phyloP scores from a whole-genome alignment of 768 basidiomycete species.

The Russula lepida region DNA sequence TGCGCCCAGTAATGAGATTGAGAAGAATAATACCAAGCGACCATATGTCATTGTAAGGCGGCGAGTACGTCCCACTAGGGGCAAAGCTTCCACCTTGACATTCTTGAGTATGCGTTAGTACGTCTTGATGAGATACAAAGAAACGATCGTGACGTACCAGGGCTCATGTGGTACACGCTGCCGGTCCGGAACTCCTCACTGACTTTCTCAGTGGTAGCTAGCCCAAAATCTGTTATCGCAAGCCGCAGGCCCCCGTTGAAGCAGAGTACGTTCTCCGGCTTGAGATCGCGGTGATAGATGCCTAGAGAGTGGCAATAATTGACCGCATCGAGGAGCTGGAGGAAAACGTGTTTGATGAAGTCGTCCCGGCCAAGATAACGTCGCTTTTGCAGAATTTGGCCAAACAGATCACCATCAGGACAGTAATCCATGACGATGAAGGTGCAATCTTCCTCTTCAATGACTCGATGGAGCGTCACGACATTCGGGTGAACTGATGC shows the following conservation, averaged over 20 bases:
- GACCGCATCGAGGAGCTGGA: slow-evolving; percentile 89
- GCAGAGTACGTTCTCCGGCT: slow-evolving; percentile 93
- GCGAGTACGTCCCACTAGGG: slow-evolving; percentile 65
- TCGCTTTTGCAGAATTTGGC: slow-evolving; percentile 72
- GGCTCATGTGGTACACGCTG: slow-evolving; percentile 98
- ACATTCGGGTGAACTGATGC: slow-evolving; percentile 71
- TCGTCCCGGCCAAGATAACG: slow-evolving; percentile 78
- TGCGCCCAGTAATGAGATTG: slow-evolving; percentile 89
- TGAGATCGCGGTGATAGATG: slow-evolving; percentile 94
- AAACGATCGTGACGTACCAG: slow-evolving; percentile 45
- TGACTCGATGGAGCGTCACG: slow-evolving; percentile 80
- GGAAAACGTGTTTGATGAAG: slow-evolving; percentile 83
- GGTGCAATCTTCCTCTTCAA: slow-evolving; percentile 73
- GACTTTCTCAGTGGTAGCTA: slow-evolving; percentile 79
- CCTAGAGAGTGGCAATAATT: slow-evolving; percentile 86
- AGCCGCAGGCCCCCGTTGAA: slow-evolving; percentile 68
- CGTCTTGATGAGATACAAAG: slow-evolving; percentile 14
- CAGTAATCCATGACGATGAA: slow-evolving; percentile 95
- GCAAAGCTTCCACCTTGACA: slow-evolving; percentile 75
- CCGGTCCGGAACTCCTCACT: slow-evolving; percentile 90
- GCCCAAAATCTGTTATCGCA: slow-evolving; percentile 90
- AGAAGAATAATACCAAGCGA: slow-evolving; percentile 93
- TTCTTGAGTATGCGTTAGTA: slow-evolving; percentile 43
- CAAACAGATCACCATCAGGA: slow-evolving; percentile 83
- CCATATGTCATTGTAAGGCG: slow-evolving; percentile 91